These are phyloP conservation scores for Herpetomonas tarakana DNA, from an alignment of 208 protist species.

Conservation along the genomic window DNA sequence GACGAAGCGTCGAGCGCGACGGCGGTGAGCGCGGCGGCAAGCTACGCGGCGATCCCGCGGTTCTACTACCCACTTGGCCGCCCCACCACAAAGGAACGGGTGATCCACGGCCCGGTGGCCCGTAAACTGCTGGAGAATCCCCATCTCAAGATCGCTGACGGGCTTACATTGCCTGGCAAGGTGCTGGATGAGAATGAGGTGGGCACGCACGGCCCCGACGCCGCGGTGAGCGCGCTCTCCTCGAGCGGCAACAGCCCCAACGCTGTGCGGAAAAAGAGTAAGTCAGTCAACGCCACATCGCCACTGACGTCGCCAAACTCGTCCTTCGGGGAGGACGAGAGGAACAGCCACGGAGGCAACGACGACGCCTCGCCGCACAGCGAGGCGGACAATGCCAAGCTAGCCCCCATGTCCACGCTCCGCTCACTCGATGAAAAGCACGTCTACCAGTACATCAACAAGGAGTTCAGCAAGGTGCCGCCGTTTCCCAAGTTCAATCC, in stretches of 20 bases:
- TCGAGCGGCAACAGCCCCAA: background rate
- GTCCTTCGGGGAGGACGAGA: slow-evolving; percentile 4
- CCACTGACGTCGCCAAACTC: background rate
- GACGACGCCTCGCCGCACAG: background rate
- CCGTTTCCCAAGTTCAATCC: slow-evolving; percentile 38
- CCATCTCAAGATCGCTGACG: slow-evolving; percentile 61
- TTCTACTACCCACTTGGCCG: slow-evolving; percentile 83
- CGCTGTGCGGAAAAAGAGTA: background rate
- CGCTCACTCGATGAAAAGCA: slow-evolving; percentile 54
- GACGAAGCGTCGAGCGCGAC: too few relatives aligned
- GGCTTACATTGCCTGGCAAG: slow-evolving; percentile 27
- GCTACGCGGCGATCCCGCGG: slow-evolving; percentile 74
- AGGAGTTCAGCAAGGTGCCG: slow-evolving; percentile 65
- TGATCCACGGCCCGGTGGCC: slow-evolving; percentile 43
- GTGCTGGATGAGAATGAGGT: slow-evolving; percentile 32
- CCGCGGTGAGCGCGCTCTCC: background rate
- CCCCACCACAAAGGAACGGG: slow-evolving; percentile 28
- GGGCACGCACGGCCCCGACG: slow-evolving; percentile 13
- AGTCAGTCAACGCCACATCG: background rate
- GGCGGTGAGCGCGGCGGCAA: too few relatives aligned
- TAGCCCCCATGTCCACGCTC: slow-evolving; percentile 49
- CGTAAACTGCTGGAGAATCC: slow-evolving; percentile 60
- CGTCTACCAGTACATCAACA: slow-evolving; percentile 57
- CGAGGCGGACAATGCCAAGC: slow-evolving; percentile 4
- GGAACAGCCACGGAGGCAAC: too few relatives aligned